Evolutionary conservation across 2,329 filamentous ascomycete species (phyloP).

Genomic region (Cladosporium sp.): DNA sequence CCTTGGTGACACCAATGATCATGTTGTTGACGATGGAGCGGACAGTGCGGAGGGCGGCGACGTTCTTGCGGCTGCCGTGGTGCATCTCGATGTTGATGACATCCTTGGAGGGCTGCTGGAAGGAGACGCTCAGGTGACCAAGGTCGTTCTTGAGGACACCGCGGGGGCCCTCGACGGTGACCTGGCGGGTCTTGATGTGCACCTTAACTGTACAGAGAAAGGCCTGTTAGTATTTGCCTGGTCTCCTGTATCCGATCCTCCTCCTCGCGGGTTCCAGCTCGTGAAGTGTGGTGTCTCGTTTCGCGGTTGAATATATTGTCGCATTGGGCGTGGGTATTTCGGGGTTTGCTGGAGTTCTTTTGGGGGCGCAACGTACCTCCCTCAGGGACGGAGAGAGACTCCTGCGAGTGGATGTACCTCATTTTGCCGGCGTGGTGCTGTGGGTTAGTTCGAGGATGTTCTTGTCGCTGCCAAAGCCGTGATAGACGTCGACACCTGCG

Average conservation of each 20-base stretch:
- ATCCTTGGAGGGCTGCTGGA: constrained; percentile 79
- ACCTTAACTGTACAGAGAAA: constrained; percentile 71
- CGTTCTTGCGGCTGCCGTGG: constrained; percentile 96
- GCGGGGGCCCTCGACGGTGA: constrained; percentile 96
- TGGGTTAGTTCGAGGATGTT: constrained; percentile 12
- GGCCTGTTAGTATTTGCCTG: constrained; percentile 19
- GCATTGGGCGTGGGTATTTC: constrained; percentile 6
- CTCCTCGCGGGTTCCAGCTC: constrained; percentile 1
- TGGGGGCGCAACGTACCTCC: constrained; percentile 66
- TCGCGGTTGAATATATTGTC: neutral
- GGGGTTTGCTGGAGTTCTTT: constrained; percentile 6
- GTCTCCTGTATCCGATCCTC: constrained; percentile 2
- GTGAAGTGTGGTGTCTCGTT: neutral
- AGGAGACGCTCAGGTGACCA: constrained; percentile 92
- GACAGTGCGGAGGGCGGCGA: constrained; percentile 96
- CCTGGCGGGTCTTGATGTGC: constrained; percentile 90
- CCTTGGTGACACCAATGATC: constrained; percentile 96
- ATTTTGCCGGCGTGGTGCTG: constrained; percentile 60
- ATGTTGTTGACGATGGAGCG: constrained; percentile 98
- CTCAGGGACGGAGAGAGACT: constrained; percentile 92
- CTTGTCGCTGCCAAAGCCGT: constrained; percentile 11
- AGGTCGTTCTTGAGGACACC: constrained; percentile 98
- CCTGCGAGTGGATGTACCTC: constrained; percentile 99
- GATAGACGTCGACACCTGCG: constrained; percentile 1
- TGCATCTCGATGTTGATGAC: constrained; percentile 96